Percentiles rank a stretch among this genome's conserved stretches.
Conservation (phyloP, 345 rosid species). For the rapeseed (Brassica napus) region Da-Ae NC_063438.1:25707501-25708000, state of each 20-base stretch:
- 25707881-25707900: conserved; percentile 76
- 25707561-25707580: background rate
- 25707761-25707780: conserved; percentile 63
- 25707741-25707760: conserved; percentile 65
- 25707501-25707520: too few relatives aligned
- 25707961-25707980: conserved; percentile 62
- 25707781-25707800: conserved; percentile 56
- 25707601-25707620: conserved; percentile 59
- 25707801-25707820: conserved; percentile 47
- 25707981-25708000: conserved; percentile 59
- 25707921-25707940: conserved; percentile 47
- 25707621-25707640: conserved; percentile 51
- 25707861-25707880: conserved; percentile 66
- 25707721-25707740: conserved; percentile 60
- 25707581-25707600: conserved; percentile 39
- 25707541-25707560: conserved; percentile 13
- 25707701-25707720: conserved; percentile 76
- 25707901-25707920: conserved; percentile 54
- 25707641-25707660: conserved; percentile 52
- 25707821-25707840: conserved; percentile 64
- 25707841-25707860: conserved; percentile 70
- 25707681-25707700: conserved; percentile 69
- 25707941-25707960: conserved; percentile 52
- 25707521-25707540: background rate
- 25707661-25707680: conserved; percentile 63